A percentile compares a stretch with the other conserved stretches of the same genome.
These are phyloP conservation scores for Paramyrothecium sp. DNA, from an alignment of 2,329 filamentous ascomycete species.

Conservation along the genomic window DNA sequence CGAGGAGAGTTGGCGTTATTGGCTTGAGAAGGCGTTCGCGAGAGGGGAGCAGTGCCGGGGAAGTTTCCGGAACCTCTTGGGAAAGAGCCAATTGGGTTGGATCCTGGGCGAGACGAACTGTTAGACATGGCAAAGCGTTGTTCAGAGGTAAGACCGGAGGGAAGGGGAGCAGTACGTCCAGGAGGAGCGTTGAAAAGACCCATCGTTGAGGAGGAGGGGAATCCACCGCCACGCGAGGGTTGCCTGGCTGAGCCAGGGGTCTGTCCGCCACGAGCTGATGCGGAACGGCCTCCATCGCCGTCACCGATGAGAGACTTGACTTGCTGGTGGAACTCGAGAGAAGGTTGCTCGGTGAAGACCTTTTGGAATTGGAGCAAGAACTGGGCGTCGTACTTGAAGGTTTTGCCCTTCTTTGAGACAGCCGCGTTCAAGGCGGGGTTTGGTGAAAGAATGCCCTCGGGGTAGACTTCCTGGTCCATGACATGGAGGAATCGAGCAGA, in stretches of 20 bases:
- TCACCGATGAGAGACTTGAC: constrained; percentile 87
- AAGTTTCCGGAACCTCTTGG: constrained; percentile 55
- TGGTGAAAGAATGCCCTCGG: constrained; percentile 78
- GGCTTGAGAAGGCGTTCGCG: constrained; percentile 61
- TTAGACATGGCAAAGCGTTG: constrained; percentile 70
- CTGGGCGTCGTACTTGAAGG: constrained; percentile 91
- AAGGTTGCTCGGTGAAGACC: constrained; percentile 96
- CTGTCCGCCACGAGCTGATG: constrained; percentile 48
- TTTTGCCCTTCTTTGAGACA: constrained; percentile 74
- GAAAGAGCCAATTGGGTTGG: constrained; percentile 40
- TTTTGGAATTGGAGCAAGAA: constrained; percentile 96
- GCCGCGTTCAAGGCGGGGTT: constrained; percentile 87
- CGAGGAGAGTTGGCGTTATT: constrained; percentile 71
- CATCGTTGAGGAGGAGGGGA: constrained; percentile 53
- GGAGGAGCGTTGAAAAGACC: constrained; percentile 61
- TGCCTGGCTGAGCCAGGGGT: constrained; percentile 52
- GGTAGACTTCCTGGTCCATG: constrained; percentile 78
- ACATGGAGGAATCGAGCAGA: constrained; percentile 85
- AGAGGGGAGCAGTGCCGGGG: constrained; percentile 61
- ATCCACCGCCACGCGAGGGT: constrained; percentile 50
- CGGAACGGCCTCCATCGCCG: constrained; percentile 60
- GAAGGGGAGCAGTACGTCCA: constrained; percentile 64
- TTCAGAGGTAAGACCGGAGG: constrained; percentile 73
- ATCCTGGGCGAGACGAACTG: constrained; percentile 41
- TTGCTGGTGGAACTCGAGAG: constrained; percentile 86